phyloP scores from a whole-genome alignment of 306 rosid genomes.

The Cicer bijugum region DNA sequence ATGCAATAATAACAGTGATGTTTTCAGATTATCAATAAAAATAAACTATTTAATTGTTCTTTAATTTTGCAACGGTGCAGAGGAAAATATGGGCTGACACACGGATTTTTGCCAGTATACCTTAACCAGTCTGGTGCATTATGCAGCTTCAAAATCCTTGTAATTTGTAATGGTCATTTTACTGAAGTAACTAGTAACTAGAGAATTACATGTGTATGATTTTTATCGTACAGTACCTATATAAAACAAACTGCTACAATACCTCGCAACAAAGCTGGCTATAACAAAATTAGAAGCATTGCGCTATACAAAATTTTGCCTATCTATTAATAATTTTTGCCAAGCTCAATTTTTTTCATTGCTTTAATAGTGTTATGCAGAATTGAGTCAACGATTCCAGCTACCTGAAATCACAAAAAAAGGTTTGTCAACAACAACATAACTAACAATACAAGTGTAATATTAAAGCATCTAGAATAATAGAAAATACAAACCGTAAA shows the following conservation, averaged over 20 bases:
- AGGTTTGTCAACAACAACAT: slow-evolving; percentile 36
- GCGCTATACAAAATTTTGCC: slow-evolving; percentile 41
- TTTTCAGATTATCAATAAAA: no score
- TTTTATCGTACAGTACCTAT: slow-evolving; percentile 16
- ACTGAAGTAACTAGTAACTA: slow-evolving; percentile 35
- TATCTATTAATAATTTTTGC: slow-evolving; percentile 77
- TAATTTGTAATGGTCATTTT: slow-evolving; percentile 20
- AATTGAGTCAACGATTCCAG: slow-evolving; percentile 91
- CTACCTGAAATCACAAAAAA: slow-evolving; percentile 71
- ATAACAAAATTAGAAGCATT: slow-evolving; percentile 47
- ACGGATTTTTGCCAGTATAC: neutral
- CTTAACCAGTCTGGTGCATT: neutral
- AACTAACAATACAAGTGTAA: slow-evolving; percentile 10
- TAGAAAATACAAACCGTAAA: slow-evolving; percentile 81
- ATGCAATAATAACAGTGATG: no score
- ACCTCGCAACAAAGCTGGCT: slow-evolving; percentile 37
- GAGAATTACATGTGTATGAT: slow-evolving; percentile 42
- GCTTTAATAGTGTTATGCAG: slow-evolving; percentile 78
- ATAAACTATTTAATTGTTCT: no score
- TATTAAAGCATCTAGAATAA: slow-evolving; percentile 26
- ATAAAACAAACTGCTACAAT: slow-evolving; percentile 19
- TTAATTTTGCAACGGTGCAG: neutral
- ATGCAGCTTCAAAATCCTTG: slow-evolving; percentile 23
- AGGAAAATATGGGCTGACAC: neutral
- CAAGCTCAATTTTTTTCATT: slow-evolving; percentile 83